These are phyloP conservation scores for Pichia rugopelliculosa DNA, from an alignment of 805 yeast species.

Conservation along the genomic window DNA sequence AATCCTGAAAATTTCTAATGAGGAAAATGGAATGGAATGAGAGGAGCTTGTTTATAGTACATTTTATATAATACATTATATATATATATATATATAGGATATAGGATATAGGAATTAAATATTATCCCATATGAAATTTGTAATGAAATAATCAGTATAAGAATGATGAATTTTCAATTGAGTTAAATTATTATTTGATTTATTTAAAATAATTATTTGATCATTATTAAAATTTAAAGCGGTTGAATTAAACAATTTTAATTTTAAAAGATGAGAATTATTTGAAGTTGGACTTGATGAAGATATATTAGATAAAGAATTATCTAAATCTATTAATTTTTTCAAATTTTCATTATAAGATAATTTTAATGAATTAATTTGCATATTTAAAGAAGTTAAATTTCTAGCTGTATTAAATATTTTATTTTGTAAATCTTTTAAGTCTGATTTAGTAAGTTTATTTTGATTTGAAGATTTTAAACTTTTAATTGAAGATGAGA, in stretches of 20 bases:
- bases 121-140: conserved; percentile 75
- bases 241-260: conserved; percentile 51
- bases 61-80: background rate
- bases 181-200: conserved; percentile 38
- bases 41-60: background rate
- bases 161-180: conserved; percentile 43
- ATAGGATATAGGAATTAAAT: conserved; percentile 19
- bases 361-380: conserved; percentile 34
- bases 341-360: conserved; percentile 33
- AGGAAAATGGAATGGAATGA: background rate
- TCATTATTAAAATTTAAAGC: conserved; percentile 45
- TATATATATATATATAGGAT: background rate
- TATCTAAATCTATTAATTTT: conserved; percentile 28
- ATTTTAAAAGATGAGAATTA: conserved; percentile 38
- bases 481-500: conserved; percentile 2
- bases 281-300: conserved; percentile 18
- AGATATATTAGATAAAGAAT: conserved; percentile 17
- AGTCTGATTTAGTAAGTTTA: conserved; percentile 22
- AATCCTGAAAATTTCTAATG: conserved; percentile 70
- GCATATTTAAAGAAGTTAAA: conserved; percentile 42
- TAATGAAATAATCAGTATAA: conserved; percentile 59
- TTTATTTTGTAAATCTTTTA: conserved; percentile 33
- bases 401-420: conserved; percentile 47
- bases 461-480: conserved; percentile 2
- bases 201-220: conserved; percentile 43